phyloP scores from a whole-genome alignment of 2,329 filamentous ascomycete genomes.

The Beauveria medogensis region DNA sequence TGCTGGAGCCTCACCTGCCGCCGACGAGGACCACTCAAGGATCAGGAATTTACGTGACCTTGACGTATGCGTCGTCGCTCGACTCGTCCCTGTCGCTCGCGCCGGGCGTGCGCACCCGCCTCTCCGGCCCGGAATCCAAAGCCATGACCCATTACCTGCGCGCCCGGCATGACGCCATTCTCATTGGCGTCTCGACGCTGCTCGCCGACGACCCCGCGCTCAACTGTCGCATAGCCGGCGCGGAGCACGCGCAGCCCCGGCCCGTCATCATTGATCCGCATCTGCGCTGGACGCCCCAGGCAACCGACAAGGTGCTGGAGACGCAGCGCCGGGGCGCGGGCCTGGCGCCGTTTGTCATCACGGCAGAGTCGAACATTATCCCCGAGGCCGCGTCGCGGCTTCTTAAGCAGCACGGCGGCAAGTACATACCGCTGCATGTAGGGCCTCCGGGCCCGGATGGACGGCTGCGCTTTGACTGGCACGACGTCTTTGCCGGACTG shows the following conservation, averaged over 20 bases:
- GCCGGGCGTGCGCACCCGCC: conserved; percentile 69
- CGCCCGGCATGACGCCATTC: conserved; percentile 72
- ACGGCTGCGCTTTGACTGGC: conserved; percentile 52
- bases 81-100: conserved; percentile 71
- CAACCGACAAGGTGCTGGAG: conserved; percentile 56
- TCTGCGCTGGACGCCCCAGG: conserved; percentile 60
- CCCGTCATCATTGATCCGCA: conserved; percentile 77
- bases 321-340: conserved; percentile 58
- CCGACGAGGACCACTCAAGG: neutral
- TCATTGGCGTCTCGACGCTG: conserved; percentile 78
- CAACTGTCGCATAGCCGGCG: conserved; percentile 66
- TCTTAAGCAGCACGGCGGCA: conserved; percentile 43
- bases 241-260: conserved; percentile 56
- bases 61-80: conserved; percentile 87
- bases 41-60: conserved; percentile 51
- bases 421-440: conserved; percentile 36
- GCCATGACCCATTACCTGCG: conserved; percentile 91
- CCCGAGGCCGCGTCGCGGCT: conserved; percentile 34
- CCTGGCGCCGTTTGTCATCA: conserved; percentile 65
- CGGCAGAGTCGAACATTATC: conserved; percentile 36
- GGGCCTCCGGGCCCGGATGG: conserved; percentile 19
- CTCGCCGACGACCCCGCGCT: conserved; percentile 77
- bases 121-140: conserved; percentile 79
- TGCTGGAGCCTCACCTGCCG: conserved; percentile 28
- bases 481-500: conserved; percentile 53